Base-by-base conservation (phyloP, 2,329 filamentous ascomycete species). In the Penicillium vulpinum region DNA sequence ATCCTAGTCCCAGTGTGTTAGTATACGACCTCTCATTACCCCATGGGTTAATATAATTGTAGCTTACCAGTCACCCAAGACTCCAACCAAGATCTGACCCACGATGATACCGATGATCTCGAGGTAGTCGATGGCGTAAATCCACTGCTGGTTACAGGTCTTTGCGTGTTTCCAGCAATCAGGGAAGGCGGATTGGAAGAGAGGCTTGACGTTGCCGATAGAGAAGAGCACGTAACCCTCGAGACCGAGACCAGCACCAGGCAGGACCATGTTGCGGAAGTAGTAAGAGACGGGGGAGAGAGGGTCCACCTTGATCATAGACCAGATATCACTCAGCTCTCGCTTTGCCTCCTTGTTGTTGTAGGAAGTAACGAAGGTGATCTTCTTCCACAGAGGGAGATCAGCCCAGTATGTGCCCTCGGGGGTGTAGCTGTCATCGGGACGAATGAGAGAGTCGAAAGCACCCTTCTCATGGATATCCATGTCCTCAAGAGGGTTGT, bases 181-280 rank as follows among this genome's bases (percentile, higher is more conserved):
- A 1, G 86, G 84, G 83, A 93, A 97, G 6, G 86, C 85, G 33
- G 85, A 82, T 59, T 85, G 76, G 71, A 96, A 93, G 11, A 97
- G 82, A 5, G 92, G 90, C 70, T 89, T 86, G 62, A 97, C 80
- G 75, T 96, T 97, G 57, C 93, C 93, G 66, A 97, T 97, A 61
- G 92, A 97, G 82, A 97, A 97, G 21, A 97, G 84, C 40, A 97
- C 92, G 71, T 97, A 97, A 67, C 91, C 93, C 82, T 97, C 93
- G 28, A 97, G 84, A 72, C 92, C 88, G 50, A 97, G 85, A 72
- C 93, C 93, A 63, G 92, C 92, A 76, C 93, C 93, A 48, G 93
- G 93, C 57, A 97, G 86, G 52, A 97, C 88, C 77, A 92, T 93
- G 72, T 96, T 94, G 70, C 87, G 85, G 72, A 95, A 88, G 75